These are phyloP conservation scores for Chaetomium olivaceum DNA, from an alignment of 2,329 filamentous ascomycete genomes.

Conservation along the genomic window DNA sequence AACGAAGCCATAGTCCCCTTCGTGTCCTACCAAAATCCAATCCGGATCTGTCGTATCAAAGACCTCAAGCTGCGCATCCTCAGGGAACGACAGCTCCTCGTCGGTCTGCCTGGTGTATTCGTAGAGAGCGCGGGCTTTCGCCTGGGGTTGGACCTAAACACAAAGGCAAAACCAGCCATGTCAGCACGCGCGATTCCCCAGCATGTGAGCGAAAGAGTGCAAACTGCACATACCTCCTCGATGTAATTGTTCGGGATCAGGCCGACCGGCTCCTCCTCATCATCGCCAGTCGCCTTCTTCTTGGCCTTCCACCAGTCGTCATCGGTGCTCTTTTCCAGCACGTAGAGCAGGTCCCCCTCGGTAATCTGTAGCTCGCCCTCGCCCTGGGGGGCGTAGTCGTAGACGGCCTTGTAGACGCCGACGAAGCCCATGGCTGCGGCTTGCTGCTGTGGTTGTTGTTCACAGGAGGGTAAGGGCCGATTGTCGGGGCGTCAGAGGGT, in stretches of 20 bases:
- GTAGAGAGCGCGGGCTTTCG: constrained; percentile 87
- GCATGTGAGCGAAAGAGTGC: neutral
- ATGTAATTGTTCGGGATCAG: constrained; percentile 94
- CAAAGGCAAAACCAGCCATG: constrained; percentile 6
- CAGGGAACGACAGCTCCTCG: constrained; percentile 93
- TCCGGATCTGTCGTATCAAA: constrained; percentile 92
- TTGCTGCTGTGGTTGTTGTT: neutral
- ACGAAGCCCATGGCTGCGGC: constrained; percentile 75
- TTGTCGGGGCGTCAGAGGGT: neutral
- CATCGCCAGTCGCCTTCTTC: constrained; percentile 79
- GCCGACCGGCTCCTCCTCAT: constrained; percentile 88
- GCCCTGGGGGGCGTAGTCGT: constrained; percentile 87
- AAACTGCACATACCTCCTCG: constrained; percentile 68
- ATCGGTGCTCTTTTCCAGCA: constrained; percentile 77
- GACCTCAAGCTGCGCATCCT: constrained; percentile 79
- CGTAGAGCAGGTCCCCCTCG: constrained; percentile 86
- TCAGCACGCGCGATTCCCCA: neutral
- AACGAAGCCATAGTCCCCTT: constrained; percentile 88
- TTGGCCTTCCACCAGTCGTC: constrained; percentile 95
- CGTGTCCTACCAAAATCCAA: constrained; percentile 88
- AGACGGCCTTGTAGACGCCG: constrained; percentile 85
- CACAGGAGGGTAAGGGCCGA: neutral
- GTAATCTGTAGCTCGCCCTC: constrained; percentile 81
- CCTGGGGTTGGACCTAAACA: constrained; percentile 56
- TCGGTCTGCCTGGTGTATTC: constrained; percentile 97